Base-by-base conservation (phyloP, 306 rosid genomes). In the Boehmeria nivea region DNA sequence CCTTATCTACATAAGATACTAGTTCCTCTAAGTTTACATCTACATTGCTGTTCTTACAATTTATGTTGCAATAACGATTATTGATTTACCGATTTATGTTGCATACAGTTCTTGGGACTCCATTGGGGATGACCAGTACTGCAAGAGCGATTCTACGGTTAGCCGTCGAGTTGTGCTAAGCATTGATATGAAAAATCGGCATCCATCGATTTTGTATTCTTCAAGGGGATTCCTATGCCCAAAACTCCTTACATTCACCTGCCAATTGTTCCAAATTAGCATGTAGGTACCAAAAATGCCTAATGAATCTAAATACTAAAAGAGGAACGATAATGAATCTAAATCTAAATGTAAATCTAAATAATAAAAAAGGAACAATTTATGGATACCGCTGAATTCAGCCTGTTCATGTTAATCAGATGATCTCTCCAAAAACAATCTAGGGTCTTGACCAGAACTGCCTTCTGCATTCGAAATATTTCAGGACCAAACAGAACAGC, bases 401-500 rank as follows among this genome's bases (percentile, higher is more conserved):
- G 96, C 45, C 84, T 75, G 68, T 91, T 91, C 98, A 91, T 91
- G 89, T 91, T 91, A 65, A 91, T 66, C 31, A 91, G 98, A 76
- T 87, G 96, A 81, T 91, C 96, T 66, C 94, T 84, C 98, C 98
- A 91, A 80, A 91, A 91, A 71, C 86, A 72, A 68, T 91, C 98
- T 6, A 91, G 84, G 49, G 95, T 82, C 82, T 91, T 83, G 73
- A 91, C 88, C 76, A 91, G 81, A 72, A 87, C 93, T 53, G 89
- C 98, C 59, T 89, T 84, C 98, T 91, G 94, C 40, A 50, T 50
- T 12, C 16, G 3, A 12, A 49, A 49, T 49, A 48, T 15, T 37
- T 51, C 24, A 14, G 51, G 40, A 54, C 20, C 36, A 34, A 31
- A 43, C 37, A 21, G 13, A 39, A 50, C 19, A 5, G 33, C 17